Evolutionary conservation across 2,329 filamentous ascomycete genomes (phyloP), one percentile per base, ranked within the genome.

Genomic region (Trichoderma arundinaceum): DNA sequence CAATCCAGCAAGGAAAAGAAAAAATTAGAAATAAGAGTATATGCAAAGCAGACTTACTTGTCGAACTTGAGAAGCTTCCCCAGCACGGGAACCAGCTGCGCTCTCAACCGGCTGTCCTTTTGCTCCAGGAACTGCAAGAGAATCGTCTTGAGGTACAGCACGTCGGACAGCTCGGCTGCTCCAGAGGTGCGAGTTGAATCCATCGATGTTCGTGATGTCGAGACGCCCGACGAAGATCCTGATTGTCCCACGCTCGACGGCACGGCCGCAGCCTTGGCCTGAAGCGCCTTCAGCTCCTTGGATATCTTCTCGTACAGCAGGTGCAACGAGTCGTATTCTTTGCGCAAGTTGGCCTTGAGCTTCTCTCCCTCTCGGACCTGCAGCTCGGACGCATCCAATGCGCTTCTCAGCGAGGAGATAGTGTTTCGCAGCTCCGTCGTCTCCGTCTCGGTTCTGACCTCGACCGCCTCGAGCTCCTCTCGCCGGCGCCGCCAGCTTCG

Each of bases 331-430:
- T 97, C 92, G 2, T 96, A 84, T 38, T 90, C 83, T 48, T 88
- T 86, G 52, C 91, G 86, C 58, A 96, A 79, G 67, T 97, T 93
- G 0, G 82, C 80, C 69, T 90, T 91, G 74, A 96, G 92, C 78
- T 88, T 92, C 77, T 97, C 94, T 5, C 91, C 83, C n/a, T 95
- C 91, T 35, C 88, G 86, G 0, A 91, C 88, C 77, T 96, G 92
- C 74, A 86, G 88, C 78, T 99, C 95, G 41, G 91, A 94, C 54
- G 92, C 91, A 71, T 98, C 94, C 1, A 99, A 83, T 0, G 93
- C 89, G 66, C 92, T 85, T 1, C 91, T 88, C 38, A 99, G 83
- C 70, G 92, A 89, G 7, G 87, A 83, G 80, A 96, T 92, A 0
- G 93, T 91, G 7, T 86, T 80, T 35, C 90, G 88, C 72, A 94